phyloP scores from a whole-genome alignment of 1,139 yeast species.

The Geotrichum fermentans region DNA sequence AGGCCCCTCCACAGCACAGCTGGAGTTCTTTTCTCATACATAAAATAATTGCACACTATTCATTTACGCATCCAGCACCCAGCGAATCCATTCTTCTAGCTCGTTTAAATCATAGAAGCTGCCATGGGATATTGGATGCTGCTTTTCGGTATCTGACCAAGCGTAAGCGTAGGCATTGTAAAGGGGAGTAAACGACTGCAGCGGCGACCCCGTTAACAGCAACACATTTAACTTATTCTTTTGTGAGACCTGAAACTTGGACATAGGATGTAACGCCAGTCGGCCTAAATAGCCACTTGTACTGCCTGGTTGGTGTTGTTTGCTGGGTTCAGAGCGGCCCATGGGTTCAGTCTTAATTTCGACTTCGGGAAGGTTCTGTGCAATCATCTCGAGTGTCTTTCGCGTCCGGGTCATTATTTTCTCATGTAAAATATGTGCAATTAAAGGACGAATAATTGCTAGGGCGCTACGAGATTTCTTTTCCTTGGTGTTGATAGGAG shows the following conservation, averaged over 20 bases:
- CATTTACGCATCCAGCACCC: conserved; percentile 42
- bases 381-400: conserved; percentile 42
- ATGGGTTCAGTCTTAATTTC: conserved; percentile 9
- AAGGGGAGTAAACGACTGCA: conserved; percentile 34
- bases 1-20: too few species aligned
- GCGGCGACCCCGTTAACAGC: conserved; percentile 31
- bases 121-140: conserved; percentile 31
- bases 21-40: too few species aligned
- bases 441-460: conserved; percentile 54
- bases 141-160: conserved; percentile 38
- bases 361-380: conserved; percentile 28
- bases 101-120: conserved; percentile 56
- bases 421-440: conserved; percentile 67
- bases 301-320: background rate
- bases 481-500: conserved; percentile 29
- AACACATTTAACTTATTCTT: conserved; percentile 22
- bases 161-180: conserved; percentile 34
- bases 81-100: conserved; percentile 59
- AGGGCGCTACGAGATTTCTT: conserved; percentile 44
- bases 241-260: conserved; percentile 22
- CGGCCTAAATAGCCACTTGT: conserved; percentile 27
- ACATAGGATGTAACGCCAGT: conserved; percentile 32
- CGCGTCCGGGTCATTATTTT: conserved; percentile 44
- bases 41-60: too few species aligned
- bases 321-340: background rate